These are phyloP conservation scores for Sphagnurus paluster DNA, from an alignment of 1,284 basidiomycete species.

Conservation along the genomic window DNA sequence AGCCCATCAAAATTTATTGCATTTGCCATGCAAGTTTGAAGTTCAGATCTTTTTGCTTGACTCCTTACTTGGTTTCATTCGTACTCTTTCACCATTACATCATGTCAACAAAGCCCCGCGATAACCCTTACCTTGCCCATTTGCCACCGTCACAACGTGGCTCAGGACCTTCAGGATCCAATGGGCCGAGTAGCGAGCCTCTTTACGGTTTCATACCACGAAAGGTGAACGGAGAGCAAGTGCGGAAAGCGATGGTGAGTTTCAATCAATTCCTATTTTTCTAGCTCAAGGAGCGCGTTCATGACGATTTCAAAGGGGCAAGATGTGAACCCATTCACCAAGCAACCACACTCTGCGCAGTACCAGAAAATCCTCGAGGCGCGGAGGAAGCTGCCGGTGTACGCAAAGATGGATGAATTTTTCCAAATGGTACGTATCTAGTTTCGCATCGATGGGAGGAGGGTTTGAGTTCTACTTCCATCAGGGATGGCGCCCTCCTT, in stretches of 20 bases:
- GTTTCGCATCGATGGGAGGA: conserved; percentile 27
- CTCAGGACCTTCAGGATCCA: conserved; percentile 24
- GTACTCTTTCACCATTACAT: not conserved
- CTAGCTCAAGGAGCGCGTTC: too few species aligned
- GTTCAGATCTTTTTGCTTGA: too few species aligned
- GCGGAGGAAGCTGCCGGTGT: conserved; percentile 91
- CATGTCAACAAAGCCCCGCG: conserved; percentile 20
- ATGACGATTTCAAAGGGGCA: conserved; percentile 61
- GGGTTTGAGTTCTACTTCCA: conserved; percentile 41
- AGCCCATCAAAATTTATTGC: too few species aligned
- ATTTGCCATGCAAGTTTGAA: too few species aligned
- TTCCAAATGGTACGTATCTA: conserved; percentile 68
- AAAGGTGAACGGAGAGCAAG: conserved; percentile 73
- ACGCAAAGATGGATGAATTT: conserved; percentile 91
- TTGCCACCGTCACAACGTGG: conserved; percentile 34
- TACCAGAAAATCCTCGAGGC: conserved; percentile 88
- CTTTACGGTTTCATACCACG: conserved; percentile 80
- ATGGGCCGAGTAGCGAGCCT: conserved; percentile 47
- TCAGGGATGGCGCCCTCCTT: conserved; percentile 32
- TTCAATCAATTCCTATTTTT: not conserved
- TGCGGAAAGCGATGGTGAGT: conserved; percentile 71
- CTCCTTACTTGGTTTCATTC: too few species aligned
- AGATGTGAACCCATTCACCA: conserved; percentile 89
- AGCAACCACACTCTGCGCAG: conserved; percentile 69
- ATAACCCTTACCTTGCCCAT: conserved; percentile 64